Base-by-base conservation (phyloP, 31 red algal genomes). In the Odonthalia washingtoniensis region DNA sequence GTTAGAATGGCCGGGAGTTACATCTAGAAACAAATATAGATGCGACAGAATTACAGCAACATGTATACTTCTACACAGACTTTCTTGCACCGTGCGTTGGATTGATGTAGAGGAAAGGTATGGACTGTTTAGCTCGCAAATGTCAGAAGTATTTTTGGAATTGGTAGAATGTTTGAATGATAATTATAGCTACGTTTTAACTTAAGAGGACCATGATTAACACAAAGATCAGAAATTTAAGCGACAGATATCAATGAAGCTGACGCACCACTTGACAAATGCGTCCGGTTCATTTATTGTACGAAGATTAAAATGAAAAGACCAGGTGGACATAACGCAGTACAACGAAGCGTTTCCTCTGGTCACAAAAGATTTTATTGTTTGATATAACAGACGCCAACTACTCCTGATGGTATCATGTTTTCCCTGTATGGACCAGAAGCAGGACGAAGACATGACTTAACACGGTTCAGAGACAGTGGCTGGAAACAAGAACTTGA, bases 381-480 rank as follows among this genome's bases (percentile, higher is more conserved):
- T 40, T 12, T 89, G 21, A 44, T 72, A 1, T 80, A 72, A 9
- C 57, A 46, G 65, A 89, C 38, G 1, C 65, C 80, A 24, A 68
- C 43, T 40, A 80, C 86, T 2, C 77, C 77, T 0, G 78, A 90
- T 64, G 77, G 87, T 0, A 34, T 90, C 1, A 82, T 90, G 52
- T 83, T 83, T 37, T 32, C 62, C n/a, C 63, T 83, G 2, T 77
- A 67, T 53, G 78, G 87, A 0, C 87, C 66, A 0, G 43, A 67
- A 37, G 40, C 38, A 3, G 78, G 87, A 0, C 40, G 70, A 31
- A 40, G 87, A n/a, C 87, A 90, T 32, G 78, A 90, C 46, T n/a
- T 65, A 1, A 90, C 87, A 0, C 75, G 78, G 21, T 40, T 35
- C 26, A 62, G 86, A 21, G 33, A 89, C 5, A 77, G 70, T 49